Evolutionary conservation across 768 basidiomycete species (phyloP), one percentile per base, ranked within the genome.

Genomic region (Chalciporus pseudorubinellus): DNA sequence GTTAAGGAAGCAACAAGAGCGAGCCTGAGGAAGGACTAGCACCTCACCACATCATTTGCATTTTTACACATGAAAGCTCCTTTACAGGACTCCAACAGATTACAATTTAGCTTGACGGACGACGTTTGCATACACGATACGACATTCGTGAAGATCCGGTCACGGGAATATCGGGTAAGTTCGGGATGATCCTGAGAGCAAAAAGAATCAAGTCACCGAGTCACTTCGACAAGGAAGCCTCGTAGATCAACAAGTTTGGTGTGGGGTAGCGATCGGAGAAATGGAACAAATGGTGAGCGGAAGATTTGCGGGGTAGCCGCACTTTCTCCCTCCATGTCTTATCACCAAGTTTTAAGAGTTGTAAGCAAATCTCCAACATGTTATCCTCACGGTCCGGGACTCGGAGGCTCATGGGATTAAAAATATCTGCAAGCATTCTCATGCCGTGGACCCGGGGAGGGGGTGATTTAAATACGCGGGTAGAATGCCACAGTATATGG

Each of bases 91-190:
- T 41, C 51, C 50, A 28, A 51, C 45, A 18, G 43, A 44, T 19
- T 11, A 19, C 56, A 58, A 58, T 53, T 28, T 53, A 20, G 20
- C 33, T 16, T 18, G 26, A 28, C 42, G n/a, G n/a, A n/a, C n/a
- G n/a, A 41, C 14, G 3, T 36, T 36, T n/a, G 34, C n/a, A 19
- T 20, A 41, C 29, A 29, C 31, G 40, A 41, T 40, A 49, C 47
- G 51, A 51, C 43, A 53, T 50, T 48, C 48, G 42, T 56, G 53
- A 53, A 59, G 58, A 65, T 65, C 64, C 61, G 64, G 50, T n/a
- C 49, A 36, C 51, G 48, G 61, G 54, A 56, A 55, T 48, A 46
- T 56, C 51, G 59, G 53, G 33, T 38, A 5, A 19, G 53, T 13
- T 52, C 44, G 63, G 59, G 43, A 55, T 52, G 44, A 50, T 63